These are phyloP conservation scores for Trichophyton rubrum DNA, from an alignment of 2,329 filamentous ascomycete species.

Conservation along the genomic window DNA sequence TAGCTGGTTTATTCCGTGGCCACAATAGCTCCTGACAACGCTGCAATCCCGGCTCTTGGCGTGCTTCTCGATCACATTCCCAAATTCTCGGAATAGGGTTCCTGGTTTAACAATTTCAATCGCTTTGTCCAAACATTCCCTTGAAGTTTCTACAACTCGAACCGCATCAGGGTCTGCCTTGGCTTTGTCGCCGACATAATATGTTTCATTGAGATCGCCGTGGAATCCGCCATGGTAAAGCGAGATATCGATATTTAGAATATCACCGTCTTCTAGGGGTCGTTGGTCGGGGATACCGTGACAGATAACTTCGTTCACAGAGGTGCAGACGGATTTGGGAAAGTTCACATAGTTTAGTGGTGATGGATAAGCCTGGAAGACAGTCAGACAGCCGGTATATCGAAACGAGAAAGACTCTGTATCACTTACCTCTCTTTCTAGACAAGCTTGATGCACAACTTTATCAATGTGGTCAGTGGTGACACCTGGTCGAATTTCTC, in stretches of 20 bases:
- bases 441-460: constrained; percentile 84
- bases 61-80: constrained; percentile 88
- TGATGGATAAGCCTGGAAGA: constrained; percentile 70
- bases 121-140: constrained; percentile 79
- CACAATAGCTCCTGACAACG: constrained; percentile 91
- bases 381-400: constrained; percentile 10
- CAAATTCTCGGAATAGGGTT: constrained; percentile 81
- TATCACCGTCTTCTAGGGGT: constrained; percentile 78
- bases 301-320: constrained; percentile 93
- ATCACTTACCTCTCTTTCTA: constrained; percentile 70
- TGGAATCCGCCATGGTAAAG: constrained; percentile 93
- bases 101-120: constrained; percentile 90
- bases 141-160: constrained; percentile 76
- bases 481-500: constrained; percentile 73
- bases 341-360: constrained; percentile 93
- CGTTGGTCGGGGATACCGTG: constrained; percentile 95
- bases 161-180: constrained; percentile 73
- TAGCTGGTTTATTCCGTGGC: constrained; percentile 83
- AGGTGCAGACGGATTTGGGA: constrained; percentile 96
- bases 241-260: constrained; percentile 92
- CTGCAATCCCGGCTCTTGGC: constrained; percentile 77
- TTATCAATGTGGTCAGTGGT: constrained; percentile 94
- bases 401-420: background rate
- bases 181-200: constrained; percentile 88
- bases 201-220: constrained; percentile 94